phyloP scores from a whole-genome alignment of 306 rosid species.

The Quercus gilva region DNA sequence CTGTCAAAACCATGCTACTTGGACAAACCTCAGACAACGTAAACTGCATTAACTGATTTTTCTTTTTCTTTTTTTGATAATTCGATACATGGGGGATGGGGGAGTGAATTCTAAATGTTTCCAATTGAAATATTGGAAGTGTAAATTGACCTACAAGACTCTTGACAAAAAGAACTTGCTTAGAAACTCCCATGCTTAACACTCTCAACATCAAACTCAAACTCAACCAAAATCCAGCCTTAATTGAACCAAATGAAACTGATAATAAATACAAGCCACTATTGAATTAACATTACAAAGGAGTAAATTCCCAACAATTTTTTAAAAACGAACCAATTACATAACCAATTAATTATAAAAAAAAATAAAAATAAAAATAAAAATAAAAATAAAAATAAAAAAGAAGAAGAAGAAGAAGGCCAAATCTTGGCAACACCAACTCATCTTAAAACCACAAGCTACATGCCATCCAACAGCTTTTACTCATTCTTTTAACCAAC shows the following conservation, averaged over 20 bases:
- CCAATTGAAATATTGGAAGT: too few relatives aligned
- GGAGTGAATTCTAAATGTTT: too few relatives aligned
- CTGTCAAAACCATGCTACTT: too few relatives aligned
- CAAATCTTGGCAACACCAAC: not conserved
- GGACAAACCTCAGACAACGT: too few relatives aligned
- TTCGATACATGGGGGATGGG: too few relatives aligned
- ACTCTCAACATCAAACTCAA: not conserved
- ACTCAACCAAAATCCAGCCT: not conserved
- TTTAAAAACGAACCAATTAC: not conserved
- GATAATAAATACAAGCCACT: not conserved
- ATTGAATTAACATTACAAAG: not conserved
- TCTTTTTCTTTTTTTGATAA: too few relatives aligned
- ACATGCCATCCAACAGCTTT: conserved; percentile 8
- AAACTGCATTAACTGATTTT: too few relatives aligned
- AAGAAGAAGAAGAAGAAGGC: not conserved
- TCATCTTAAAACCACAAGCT: conserved; percentile 5
- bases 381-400: too few relatives aligned
- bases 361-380: too few relatives aligned
- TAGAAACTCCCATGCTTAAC: not conserved
- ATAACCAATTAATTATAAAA: not conserved
- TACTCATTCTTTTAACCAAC: conserved; percentile 18
- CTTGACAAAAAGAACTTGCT: not conserved
- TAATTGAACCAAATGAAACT: not conserved
- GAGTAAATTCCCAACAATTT: not conserved
- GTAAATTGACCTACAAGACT: too few relatives aligned